Evolutionary conservation across 768 basidiomycete genomes (phyloP), one percentile per base, ranked within the genome.

Genomic region (Collybiopsis luxurians): DNA sequence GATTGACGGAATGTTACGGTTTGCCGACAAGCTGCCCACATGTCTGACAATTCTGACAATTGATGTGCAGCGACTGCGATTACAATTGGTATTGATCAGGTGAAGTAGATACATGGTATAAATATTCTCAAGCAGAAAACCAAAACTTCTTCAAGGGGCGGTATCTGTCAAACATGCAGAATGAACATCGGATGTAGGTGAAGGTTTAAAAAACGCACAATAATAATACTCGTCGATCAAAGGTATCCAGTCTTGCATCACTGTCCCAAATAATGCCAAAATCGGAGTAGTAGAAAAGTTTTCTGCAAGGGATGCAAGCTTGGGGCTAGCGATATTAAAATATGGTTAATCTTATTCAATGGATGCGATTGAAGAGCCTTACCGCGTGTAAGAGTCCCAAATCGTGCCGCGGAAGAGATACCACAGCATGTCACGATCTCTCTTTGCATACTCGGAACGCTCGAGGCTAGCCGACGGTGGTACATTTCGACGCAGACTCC

Each of bases 181-280:
- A 34, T 52, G 1, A 28, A n/a, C 19, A 50, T 48, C 15, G 42
- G 47, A 34, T 61, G 4, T 24, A 12, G 2, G 19, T 36, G 27
- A 27, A 10, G 31, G 34, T 26, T 15, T 21, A 6, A 36, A n/a
- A 24, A 36, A 78, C 92, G 59, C 66, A 92, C 92, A 94, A 78
- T 94, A 94, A 75, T 94, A 87, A 73, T 94, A 94, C 66, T 90
- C 89, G 67, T 94, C 85, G 59, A 94, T 90, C 67, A 94, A 73
- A 19, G 91, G 92, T 60, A 94, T 84, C 92, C 92, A 94, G 64
- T 92, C 91, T 60, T 83, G 86, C 57, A 91, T 67, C 57, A 94
- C 72, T 24, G 85, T 81, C 61, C 89, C 78, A 39, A 91, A 69
- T 47, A 92, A 67, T n/a, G 85, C 82, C 26, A 94, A 64, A 26